phyloP scores from a whole-genome alignment of 352 stramenopile genomes.

The Globisporangium solare region DNA sequence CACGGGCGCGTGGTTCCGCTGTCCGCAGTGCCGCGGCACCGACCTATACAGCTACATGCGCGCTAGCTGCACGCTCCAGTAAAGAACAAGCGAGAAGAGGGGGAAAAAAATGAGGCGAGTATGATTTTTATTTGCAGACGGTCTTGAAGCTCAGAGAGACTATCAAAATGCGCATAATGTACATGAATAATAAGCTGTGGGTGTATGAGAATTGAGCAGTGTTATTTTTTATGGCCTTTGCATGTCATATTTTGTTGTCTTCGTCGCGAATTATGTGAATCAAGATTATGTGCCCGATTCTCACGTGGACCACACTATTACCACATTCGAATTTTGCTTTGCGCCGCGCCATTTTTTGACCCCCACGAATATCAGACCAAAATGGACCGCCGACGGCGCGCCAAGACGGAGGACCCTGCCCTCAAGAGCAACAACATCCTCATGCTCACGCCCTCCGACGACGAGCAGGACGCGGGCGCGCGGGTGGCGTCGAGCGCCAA shows the following conservation, averaged over 20 bases:
- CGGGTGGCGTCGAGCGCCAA: not conserved
- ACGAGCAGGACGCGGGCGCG: not conserved
- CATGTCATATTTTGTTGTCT: too few relatives aligned
- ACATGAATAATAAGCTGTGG: too few relatives aligned
- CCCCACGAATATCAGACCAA: not conserved
- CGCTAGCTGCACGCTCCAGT: slow-evolving; percentile 54
- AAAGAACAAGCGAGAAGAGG: too few relatives aligned
- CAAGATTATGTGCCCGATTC: too few relatives aligned
- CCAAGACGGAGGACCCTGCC: slow-evolving; percentile 1
- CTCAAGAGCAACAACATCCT: slow-evolving; percentile 5
- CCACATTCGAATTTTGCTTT: not conserved
- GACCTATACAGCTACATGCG: slow-evolving; percentile 50
- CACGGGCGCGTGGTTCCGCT: slow-evolving; percentile 70
- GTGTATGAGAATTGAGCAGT: too few relatives aligned
- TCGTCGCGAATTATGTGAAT: too few relatives aligned
- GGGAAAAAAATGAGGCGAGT: not conserved
- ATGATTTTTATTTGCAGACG: not conserved
- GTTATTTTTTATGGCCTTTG: too few relatives aligned
- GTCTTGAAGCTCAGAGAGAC: too few relatives aligned
- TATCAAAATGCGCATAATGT: too few relatives aligned
- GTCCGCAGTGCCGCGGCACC: slow-evolving; percentile 41
- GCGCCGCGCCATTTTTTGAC: not conserved
- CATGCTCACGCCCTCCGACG: slow-evolving; percentile 1
- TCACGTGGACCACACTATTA: too few relatives aligned
- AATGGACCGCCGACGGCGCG: slow-evolving; percentile 4